A percentile compares a stretch with the other conserved stretches of the same genome.
These are phyloP conservation scores for Leccinellum rugosiceps DNA, from an alignment of 768 basidiomycete genomes.

Conservation along the genomic window DNA sequence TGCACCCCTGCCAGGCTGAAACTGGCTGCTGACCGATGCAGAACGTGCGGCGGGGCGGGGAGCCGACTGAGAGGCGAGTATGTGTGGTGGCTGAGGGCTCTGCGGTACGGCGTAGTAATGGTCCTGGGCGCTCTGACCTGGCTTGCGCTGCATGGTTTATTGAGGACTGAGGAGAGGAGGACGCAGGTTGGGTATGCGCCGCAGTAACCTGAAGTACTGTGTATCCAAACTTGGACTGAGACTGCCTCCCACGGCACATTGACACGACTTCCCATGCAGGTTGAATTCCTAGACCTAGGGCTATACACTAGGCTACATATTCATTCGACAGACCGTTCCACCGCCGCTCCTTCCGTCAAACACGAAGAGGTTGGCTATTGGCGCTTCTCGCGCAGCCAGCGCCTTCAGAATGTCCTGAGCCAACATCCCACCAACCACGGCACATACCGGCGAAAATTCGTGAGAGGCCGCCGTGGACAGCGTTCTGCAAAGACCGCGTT, in stretches of 20 bases:
- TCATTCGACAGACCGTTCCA: conserved; percentile 61
- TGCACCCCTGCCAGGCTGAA: conserved; percentile 44
- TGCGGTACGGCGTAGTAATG: conserved; percentile 65
- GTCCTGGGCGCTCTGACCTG: conserved; percentile 44
- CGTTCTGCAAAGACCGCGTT: conserved; percentile 46
- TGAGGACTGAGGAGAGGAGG: not conserved
- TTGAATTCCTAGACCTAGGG: not conserved
- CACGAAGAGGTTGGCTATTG: conserved; percentile 87
- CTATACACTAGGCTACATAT: conserved; percentile 31
- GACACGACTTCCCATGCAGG: not conserved
- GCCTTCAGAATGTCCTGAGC: conserved; percentile 95
- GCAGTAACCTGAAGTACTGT: conserved; percentile 4
- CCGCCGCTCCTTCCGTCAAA: conserved; percentile 83
- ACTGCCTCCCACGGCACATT: conserved; percentile 13
- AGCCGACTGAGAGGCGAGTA: conserved; percentile 26
- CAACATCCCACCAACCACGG: conserved; percentile 91
- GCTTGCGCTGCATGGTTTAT: conserved; percentile 42
- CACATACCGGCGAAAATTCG: conserved; percentile 92
- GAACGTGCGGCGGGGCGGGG: conserved; percentile 27
- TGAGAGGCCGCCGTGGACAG: conserved; percentile 65
- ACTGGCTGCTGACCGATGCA: conserved; percentile 26
- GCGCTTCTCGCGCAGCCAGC: conserved; percentile 85
- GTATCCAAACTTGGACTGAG: conserved; percentile 26
- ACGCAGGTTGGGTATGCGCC: not conserved
- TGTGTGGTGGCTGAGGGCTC: conserved; percentile 45